Evolutionary conservation across 805 yeast species (phyloP).

Genomic region (Metschnikowia hibisci): DNA sequence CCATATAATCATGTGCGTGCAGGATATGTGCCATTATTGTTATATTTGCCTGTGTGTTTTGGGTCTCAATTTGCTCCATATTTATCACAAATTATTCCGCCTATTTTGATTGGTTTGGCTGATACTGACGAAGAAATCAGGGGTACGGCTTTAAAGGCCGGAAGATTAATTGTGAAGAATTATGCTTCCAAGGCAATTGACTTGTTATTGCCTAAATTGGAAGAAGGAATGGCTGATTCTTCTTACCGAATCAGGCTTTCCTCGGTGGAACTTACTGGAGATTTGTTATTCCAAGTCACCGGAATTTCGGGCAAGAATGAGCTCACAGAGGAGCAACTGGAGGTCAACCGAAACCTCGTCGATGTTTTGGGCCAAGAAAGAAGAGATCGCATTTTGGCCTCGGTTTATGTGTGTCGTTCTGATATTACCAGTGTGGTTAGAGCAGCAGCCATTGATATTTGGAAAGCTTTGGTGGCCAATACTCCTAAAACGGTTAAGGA

Average conservation of each 20-base stretch:
- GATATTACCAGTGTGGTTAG: slow-evolving; percentile 87
- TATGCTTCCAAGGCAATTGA: slow-evolving; percentile 93
- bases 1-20: slow-evolving; percentile 74
- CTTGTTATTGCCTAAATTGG: slow-evolving; percentile 88
- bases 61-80: slow-evolving; percentile 91
- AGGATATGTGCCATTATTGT: slow-evolving; percentile 84
- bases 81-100: slow-evolving; percentile 80
- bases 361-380: slow-evolving; percentile 84
- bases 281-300: slow-evolving; percentile 86
- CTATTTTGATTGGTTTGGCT: slow-evolving; percentile 86
- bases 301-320: slow-evolving; percentile 82
- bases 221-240: slow-evolving; percentile 77
- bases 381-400: slow-evolving; percentile 78
- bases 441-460: slow-evolving; percentile 83
- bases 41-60: slow-evolving; percentile 91
- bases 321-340: slow-evolving; percentile 53
- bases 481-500: slow-evolving; percentile 94
- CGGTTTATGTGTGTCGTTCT: slow-evolving; percentile 90
- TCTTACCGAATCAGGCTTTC: slow-evolving; percentile 86
- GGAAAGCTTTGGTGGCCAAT: slow-evolving; percentile 95
- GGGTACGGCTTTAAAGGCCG: slow-evolving; percentile 87
- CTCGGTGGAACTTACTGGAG: slow-evolving; percentile 94
- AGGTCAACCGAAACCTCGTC: slow-evolving; percentile 55
- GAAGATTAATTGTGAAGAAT: slow-evolving; percentile 84
- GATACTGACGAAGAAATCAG: slow-evolving; percentile 83